Percentiles rank a stretch among this genome's conserved stretches.
Conservation (phyloP, 2,329 filamentous ascomycete genomes). For the Colletotrichum camelliae region DNA sequence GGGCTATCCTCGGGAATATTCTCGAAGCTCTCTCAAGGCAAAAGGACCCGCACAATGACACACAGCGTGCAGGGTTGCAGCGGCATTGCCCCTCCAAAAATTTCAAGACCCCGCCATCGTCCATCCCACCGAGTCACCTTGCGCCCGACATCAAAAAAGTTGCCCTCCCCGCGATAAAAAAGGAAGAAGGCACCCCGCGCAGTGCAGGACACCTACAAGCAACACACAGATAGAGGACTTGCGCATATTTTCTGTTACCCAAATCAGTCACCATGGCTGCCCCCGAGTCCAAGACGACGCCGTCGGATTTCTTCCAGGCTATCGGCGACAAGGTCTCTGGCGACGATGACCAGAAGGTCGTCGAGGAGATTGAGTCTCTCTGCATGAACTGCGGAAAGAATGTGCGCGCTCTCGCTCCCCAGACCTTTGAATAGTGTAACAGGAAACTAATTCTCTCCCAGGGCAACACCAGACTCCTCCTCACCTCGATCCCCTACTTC, state of each 20-base stretch:
- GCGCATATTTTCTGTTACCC: background rate
- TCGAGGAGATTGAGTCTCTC: constrained; percentile 76
- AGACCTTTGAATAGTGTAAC: background rate
- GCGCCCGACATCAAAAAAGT: constrained; percentile 13
- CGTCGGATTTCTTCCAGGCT: constrained; percentile 63
- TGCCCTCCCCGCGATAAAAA: background rate
- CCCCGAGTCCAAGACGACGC: constrained; percentile 41
- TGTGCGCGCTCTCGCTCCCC: constrained; percentile 49
- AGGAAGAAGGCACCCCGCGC: background rate
- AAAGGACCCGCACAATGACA: constrained; percentile 21
- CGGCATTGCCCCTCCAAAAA: constrained; percentile 30
- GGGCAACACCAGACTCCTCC: constrained; percentile 84
- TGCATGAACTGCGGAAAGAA: constrained; percentile 88
- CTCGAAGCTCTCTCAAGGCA: constrained; percentile 18
- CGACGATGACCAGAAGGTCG: constrained; percentile 57
- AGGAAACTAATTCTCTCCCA: constrained; percentile 38
- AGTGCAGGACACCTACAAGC: background rate
- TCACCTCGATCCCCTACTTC: constrained; percentile 96
- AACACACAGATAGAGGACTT: background rate
- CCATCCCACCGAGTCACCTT: constrained; percentile 20
- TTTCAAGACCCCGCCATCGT: constrained; percentile 22
- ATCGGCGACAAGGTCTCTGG: constrained; percentile 66
- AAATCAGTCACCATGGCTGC: constrained; percentile 44
- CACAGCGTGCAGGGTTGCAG: constrained; percentile 18
- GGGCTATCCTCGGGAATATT: constrained; percentile 22